Evolutionary conservation across 75 land plant species (phyloP).

Genomic region (Cryptomeria japonica): DNA sequence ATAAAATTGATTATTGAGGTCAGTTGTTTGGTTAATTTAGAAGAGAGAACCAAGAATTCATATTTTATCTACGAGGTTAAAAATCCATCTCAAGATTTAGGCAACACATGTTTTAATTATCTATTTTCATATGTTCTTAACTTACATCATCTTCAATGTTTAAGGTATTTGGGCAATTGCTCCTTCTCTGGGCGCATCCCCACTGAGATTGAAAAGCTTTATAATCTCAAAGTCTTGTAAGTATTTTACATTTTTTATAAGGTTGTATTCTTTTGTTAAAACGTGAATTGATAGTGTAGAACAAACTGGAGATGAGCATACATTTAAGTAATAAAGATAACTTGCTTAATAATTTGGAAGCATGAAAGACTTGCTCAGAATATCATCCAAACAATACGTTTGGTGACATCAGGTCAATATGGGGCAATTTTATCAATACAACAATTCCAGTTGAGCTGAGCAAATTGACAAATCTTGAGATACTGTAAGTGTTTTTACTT

Average conservation of each 20-base stretch:
- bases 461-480: conserved; percentile 4
- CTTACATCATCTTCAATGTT: neutral
- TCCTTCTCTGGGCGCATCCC: conserved; percentile 8
- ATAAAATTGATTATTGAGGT: neutral
- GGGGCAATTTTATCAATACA: neutral
- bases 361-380: neutral
- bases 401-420: neutral
- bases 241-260: neutral
- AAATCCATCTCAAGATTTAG: neutral
- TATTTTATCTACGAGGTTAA: neutral
- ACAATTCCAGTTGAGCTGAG: conserved; percentile 7
- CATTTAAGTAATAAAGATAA: neutral
- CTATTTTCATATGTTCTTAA: neutral
- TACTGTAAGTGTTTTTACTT: neutral
- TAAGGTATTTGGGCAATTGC: conserved; percentile 13
- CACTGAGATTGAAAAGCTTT: neutral
- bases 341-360: neutral
- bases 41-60: neutral
- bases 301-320: neutral
- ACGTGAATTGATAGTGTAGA: neutral
- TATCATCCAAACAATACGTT: neutral
- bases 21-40: neutral
- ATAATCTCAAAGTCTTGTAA: neutral
- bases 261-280: neutral
- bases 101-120: neutral